Evolutionary conservation across 2,329 filamentous ascomycete species (phyloP).

Genomic region (Davidsoniella virescens): DNA sequence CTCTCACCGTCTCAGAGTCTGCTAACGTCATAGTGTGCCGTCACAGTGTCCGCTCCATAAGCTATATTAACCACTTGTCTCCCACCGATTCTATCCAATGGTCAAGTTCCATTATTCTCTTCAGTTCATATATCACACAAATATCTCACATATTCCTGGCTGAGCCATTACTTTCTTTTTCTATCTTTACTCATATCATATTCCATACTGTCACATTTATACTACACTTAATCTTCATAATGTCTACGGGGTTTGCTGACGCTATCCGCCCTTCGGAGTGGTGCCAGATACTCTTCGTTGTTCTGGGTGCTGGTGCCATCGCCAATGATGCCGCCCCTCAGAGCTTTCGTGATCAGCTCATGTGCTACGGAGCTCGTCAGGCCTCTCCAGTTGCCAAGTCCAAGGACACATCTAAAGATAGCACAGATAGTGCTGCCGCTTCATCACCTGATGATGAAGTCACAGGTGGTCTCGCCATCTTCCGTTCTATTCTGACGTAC

Average conservation of each 20-base stretch:
- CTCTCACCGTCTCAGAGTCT: no score
- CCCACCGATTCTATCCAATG: no score
- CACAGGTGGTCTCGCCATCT: conserved; percentile 1
- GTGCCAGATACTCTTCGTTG: conserved; percentile 8
- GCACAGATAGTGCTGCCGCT: background rate
- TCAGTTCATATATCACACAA: no score
- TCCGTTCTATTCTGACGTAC: conserved; percentile 8
- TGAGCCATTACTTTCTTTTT: no score
- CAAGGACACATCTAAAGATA: conserved; percentile 9
- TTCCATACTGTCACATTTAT: background rate
- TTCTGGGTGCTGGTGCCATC: conserved; percentile 7
- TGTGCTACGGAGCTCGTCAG: conserved; percentile 31
- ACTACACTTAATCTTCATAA: background rate
- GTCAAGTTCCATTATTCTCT: no score
- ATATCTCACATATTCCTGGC: no score
- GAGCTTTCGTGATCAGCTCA: conserved; percentile 28
- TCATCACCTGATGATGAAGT: background rate
- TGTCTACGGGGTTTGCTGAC: background rate
- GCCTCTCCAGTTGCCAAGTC: conserved; percentile 26
- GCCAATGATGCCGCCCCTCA: conserved; percentile 8
- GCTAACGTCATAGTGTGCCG: no score
- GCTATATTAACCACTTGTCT: no score
- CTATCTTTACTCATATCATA: no score
- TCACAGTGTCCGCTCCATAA: no score
- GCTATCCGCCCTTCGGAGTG: conserved; percentile 13